Percentiles rank a stretch among this genome's conserved stretches.
Conservation (phyloP, 805 yeast species). For the Monosporozyma aerobia region DNA sequence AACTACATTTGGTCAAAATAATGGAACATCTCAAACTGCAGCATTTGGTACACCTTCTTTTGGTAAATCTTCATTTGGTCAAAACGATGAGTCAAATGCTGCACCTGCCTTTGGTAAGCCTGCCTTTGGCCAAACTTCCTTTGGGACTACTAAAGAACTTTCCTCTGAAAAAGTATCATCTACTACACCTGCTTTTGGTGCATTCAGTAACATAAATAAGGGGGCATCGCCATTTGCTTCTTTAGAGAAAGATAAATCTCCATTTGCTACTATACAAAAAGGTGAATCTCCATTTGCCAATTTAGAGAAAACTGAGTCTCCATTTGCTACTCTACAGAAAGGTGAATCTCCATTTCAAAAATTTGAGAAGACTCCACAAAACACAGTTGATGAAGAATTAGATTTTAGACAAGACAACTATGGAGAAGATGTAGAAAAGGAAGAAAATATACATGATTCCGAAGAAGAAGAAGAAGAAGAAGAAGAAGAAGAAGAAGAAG, state of each 20-base stretch:
- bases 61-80: constrained; percentile 6
- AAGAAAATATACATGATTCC: constrained; percentile 1
- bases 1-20: constrained; percentile 8
- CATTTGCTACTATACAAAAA: constrained; percentile 1
- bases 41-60: constrained; percentile 10
- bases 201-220: neutral
- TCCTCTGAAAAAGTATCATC: neutral
- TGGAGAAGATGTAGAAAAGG: constrained; percentile 1
- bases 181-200: neutral
- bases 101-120: constrained; percentile 4
- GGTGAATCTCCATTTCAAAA: neutral
- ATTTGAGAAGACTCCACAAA: neutral
- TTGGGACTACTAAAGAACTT: neutral
- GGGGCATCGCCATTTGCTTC: neutral
- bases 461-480: neutral
- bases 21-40: neutral
- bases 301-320: constrained; percentile 3
- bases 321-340: constrained; percentile 7
- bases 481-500: neutral
- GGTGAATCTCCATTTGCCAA: constrained; percentile 16
- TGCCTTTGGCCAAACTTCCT: constrained; percentile 9
- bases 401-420: neutral
- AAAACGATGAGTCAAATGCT: neutral
- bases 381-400: neutral
- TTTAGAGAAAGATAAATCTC: neutral